A percentile compares a stretch with the other conserved stretches of the same genome.
Conservation (phyloP, 1,284 basidiomycete species). For the Porodaedalea pini region DNA sequence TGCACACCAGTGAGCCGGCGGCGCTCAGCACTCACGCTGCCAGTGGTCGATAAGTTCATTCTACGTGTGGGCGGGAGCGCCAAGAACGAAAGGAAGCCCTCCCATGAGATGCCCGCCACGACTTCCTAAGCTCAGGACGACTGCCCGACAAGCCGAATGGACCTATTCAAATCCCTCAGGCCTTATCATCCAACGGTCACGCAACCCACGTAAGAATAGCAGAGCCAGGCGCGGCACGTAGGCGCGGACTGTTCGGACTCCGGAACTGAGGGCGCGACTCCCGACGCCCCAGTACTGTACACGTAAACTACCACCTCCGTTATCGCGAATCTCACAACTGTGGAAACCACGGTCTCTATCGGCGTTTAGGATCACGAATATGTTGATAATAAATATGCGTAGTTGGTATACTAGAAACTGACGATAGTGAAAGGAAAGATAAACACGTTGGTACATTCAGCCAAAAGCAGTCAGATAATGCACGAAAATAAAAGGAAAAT, state of each 20-base stretch:
- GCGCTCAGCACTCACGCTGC: too few relatives aligned
- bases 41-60: too few relatives aligned
- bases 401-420: neutral
- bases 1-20: too few relatives aligned
- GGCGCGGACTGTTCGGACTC: neutral
- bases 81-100: too few relatives aligned
- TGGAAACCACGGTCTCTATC: neutral
- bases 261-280: neutral
- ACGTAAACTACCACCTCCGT: too few relatives aligned
- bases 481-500: neutral
- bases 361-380: too few relatives aligned
- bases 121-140: too few relatives aligned
- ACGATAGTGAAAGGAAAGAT: neutral
- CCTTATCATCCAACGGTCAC: neutral
- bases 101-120: too few relatives aligned
- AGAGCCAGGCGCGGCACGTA: too few relatives aligned
- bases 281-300: neutral
- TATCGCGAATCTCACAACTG: too few relatives aligned
- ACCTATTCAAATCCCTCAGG: neutral
- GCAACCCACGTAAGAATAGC: neutral
- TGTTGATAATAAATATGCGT: constrained; percentile 5
- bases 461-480: neutral
- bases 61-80: too few relatives aligned
- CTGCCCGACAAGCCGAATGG: neutral
- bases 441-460: constrained; percentile 7